phyloP scores from a whole-genome alignment of 1,139 yeast genomes.

The Saccharomycopsis hybrid region DNA sequence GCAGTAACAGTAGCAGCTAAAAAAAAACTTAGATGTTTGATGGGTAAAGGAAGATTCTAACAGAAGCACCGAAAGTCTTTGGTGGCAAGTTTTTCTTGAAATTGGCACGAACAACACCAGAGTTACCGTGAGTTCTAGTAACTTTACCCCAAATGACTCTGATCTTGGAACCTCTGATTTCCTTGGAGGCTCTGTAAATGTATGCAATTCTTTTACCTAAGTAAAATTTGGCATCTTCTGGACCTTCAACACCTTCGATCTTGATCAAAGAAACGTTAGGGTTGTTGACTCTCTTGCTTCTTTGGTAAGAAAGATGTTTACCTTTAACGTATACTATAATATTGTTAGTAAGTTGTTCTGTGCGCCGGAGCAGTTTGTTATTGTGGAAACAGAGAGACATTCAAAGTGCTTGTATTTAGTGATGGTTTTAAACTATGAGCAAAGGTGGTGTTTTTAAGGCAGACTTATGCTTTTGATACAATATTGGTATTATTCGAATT shows the following conservation, averaged over 20 bases:
- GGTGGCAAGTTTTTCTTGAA: conserved; percentile 99
- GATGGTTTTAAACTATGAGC: too few species aligned
- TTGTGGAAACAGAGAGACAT: too few species aligned
- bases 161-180: conserved; percentile 96
- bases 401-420: too few species aligned
- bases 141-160: conserved; percentile 99
- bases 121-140: conserved; percentile 98
- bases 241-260: conserved; percentile 88
- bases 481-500: too few species aligned
- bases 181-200: conserved; percentile 98
- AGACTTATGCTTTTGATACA: too few species aligned
- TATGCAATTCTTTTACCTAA: conserved; percentile 99
- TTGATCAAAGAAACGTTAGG: conserved; percentile 95
- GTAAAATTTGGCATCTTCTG: conserved; percentile 97
- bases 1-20: too few species aligned
- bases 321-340: conserved; percentile 96
- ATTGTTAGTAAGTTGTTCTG: conserved; percentile 36
- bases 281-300: conserved; percentile 98
- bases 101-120: conserved; percentile 97
- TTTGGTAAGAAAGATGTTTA: conserved; percentile 99
- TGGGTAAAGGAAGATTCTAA: conserved; percentile 99
- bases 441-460: too few species aligned
- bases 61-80: conserved; percentile 99
- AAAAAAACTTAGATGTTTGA: conserved; percentile 78
- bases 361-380: too few species aligned